Conservation (phyloP, 139 green algal species). For the Zygnema circumcarinatum region DNA sequence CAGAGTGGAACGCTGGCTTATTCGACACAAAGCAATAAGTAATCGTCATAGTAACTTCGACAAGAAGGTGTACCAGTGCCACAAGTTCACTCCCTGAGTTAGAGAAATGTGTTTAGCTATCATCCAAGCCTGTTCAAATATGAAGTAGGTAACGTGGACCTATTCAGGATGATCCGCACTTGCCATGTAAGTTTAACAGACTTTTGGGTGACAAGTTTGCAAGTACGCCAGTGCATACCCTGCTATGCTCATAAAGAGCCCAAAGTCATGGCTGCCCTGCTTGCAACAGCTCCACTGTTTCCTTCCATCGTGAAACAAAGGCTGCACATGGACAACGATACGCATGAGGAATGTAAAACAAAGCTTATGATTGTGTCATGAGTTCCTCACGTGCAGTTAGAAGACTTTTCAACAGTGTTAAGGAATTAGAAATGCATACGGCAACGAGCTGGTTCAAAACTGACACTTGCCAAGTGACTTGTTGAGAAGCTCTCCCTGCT, state of each 20-base stretch:
- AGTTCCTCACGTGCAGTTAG: neutral
- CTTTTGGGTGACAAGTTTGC: neutral
- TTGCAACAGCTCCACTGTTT: slow-evolving; percentile 68
- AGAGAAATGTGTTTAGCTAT: neutral
- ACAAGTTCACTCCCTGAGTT: neutral
- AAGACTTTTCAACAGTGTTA: neutral
- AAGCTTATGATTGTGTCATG: neutral
- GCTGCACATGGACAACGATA: slow-evolving; percentile 14
- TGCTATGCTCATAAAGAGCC: slow-evolving; percentile 59
- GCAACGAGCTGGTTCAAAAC: no score
- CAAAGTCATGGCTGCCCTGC: slow-evolving; percentile 61
- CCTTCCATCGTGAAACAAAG: slow-evolving; percentile 65
- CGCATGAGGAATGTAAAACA: neutral
- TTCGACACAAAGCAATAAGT: no score
- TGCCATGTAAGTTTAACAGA: no score
- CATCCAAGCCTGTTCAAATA: neutral
- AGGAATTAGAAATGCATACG: neutral
- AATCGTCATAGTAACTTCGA: no score
- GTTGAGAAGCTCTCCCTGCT: no score
- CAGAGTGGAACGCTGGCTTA: no score
- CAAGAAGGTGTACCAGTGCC: neutral
- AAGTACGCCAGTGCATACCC: slow-evolving; percentile 43
- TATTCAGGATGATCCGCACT: no score
- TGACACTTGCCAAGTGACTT: no score
- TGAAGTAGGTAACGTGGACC: neutral